These are phyloP conservation scores for Excoecaria cochinchinensis DNA, from an alignment of 345 rosid species.

Conservation along the genomic window DNA sequence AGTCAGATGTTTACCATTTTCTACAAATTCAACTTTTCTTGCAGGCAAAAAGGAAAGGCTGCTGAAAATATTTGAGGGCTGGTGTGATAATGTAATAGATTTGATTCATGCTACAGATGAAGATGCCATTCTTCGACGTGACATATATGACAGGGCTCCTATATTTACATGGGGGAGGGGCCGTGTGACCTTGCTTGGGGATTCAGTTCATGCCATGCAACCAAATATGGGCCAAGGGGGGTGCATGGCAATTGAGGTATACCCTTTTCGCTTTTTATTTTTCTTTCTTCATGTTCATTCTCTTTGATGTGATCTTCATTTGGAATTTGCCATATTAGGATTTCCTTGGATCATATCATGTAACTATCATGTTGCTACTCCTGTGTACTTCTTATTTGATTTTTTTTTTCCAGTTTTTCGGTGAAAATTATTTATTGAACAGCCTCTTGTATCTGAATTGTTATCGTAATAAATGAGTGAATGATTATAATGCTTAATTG, in stretches of 20 bases:
- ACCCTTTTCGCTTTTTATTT: constrained; percentile 13
- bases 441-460: not conserved
- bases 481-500: not conserved
- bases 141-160: constrained; percentile 78
- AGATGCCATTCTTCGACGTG: constrained; percentile 79
- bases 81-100: constrained; percentile 90
- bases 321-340: not conserved
- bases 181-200: constrained; percentile 88
- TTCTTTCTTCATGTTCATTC: not conserved
- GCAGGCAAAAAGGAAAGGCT: constrained; percentile 80
- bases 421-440: not conserved
- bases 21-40: constrained; percentile 15
- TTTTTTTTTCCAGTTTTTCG: not conserved
- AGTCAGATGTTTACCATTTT: not conserved
- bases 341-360: not conserved
- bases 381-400: not conserved
- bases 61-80: constrained; percentile 76
- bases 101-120: constrained; percentile 72
- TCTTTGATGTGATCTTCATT: not conserved
- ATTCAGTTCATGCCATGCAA: constrained; percentile 94
- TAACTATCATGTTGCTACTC: not conserved
- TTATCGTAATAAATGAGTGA: not conserved
- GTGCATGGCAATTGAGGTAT: constrained; percentile 97
- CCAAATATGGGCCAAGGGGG: constrained; percentile 98
- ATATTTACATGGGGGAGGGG: constrained; percentile 83